phyloP scores from a whole-genome alignment of 1,284 basidiomycete genomes.

The Trametes polyzona region DNA sequence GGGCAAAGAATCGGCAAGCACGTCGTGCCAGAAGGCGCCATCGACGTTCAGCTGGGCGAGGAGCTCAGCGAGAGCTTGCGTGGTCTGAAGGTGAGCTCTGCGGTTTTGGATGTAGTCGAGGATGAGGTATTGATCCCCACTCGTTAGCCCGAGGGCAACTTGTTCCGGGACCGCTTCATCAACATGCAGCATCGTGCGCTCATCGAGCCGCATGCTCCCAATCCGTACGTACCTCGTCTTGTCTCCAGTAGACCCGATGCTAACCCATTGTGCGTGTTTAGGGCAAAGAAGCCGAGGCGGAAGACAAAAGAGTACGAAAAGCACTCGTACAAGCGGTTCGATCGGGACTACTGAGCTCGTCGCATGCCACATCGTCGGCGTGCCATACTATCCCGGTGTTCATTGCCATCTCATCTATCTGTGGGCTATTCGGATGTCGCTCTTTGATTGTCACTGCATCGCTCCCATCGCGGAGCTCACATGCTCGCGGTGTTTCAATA shows the following conservation, averaged over 20 bases:
- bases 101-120: not conserved
- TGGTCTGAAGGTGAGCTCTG: slow-evolving; percentile 71
- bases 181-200: slow-evolving; percentile 81
- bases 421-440: not conserved
- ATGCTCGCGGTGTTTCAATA: too few relatives aligned
- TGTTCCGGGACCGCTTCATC: slow-evolving; percentile 89
- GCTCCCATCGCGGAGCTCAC: too few relatives aligned
- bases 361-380: not conserved
- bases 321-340: slow-evolving; percentile 87
- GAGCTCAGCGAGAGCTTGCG: slow-evolving; percentile 89
- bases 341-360: slow-evolving; percentile 34
- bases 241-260: not conserved
- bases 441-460: not conserved
- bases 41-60: slow-evolving; percentile 91
- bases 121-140: not conserved
- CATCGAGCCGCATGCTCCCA: slow-evolving; percentile 74
- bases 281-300: slow-evolving; percentile 63
- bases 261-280: slow-evolving; percentile 33
- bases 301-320: slow-evolving; percentile 84
- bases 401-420: not conserved
- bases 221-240: slow-evolving; percentile 60
- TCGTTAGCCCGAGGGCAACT: slow-evolving; percentile 87
- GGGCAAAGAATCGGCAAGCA: slow-evolving; percentile 80
- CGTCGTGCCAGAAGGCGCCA: slow-evolving; percentile 66
- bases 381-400: not conserved